Evolutionary conservation across 2,329 filamentous ascomycete species (phyloP).

Genomic region (Stylonectria norvegica): DNA sequence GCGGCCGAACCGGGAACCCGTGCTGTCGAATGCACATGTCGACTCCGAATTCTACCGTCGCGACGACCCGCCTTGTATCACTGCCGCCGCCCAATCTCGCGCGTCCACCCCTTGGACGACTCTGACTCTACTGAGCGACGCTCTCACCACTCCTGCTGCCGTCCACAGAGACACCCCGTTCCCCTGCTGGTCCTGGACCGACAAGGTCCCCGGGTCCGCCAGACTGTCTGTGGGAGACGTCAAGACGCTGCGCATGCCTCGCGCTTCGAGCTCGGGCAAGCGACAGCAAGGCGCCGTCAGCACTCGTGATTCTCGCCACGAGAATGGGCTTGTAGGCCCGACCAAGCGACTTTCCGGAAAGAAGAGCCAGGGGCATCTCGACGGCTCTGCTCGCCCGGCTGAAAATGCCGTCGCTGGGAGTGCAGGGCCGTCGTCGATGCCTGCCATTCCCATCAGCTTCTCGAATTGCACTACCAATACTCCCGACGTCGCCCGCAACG

Average conservation of each 20-base stretch:
- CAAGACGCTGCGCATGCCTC: conserved; percentile 55
- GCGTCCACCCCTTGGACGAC: conserved; percentile 11
- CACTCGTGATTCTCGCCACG: conserved; percentile 73
- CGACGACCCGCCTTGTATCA: conserved; percentile 19
- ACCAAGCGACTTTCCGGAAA: conserved; percentile 37
- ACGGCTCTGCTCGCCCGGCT: conserved; percentile 36
- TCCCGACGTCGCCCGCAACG: conserved; percentile 34
- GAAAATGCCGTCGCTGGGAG: conserved; percentile 30
- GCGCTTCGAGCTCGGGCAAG: conserved; percentile 56
- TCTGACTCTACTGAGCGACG: conserved; percentile 12
- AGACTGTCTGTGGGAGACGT: conserved; percentile 33
- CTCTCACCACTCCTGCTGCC: conserved; percentile 13
- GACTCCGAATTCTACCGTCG: conserved; percentile 18
- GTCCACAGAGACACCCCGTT: conserved; percentile 16
- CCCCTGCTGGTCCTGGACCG: conserved; percentile 37
- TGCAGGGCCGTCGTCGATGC: conserved; percentile 31
- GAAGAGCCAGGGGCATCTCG: conserved; percentile 47
- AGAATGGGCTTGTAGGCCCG: conserved; percentile 77
- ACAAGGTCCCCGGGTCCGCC: conserved; percentile 34
- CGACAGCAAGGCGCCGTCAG: conserved; percentile 59
- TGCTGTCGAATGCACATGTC: conserved; percentile 26
- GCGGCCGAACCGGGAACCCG: conserved; percentile 9
- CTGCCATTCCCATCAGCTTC: conserved; percentile 22
- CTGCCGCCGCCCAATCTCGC: conserved; percentile 10
- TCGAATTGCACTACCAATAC: conserved; percentile 37